Conservation (phyloP, 2,329 filamentous ascomycete species). For the Aspergillus pseudoglaucus region DNA sequence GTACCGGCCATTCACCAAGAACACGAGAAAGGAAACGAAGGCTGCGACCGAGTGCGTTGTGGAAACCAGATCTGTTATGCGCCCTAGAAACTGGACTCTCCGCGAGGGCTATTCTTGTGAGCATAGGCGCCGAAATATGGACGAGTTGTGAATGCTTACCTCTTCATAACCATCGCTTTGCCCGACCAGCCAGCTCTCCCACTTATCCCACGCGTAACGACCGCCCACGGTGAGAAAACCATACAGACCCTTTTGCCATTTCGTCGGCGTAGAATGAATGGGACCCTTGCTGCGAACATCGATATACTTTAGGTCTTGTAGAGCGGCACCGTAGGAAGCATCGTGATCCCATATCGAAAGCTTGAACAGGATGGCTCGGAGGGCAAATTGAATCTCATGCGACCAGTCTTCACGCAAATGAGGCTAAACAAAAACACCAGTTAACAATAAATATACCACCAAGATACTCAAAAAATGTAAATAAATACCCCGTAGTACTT, state of each 20-base stretch:
- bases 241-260: slow-evolving; percentile 75
- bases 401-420: slow-evolving; percentile 81
- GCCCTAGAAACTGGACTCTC: slow-evolving; percentile 54
- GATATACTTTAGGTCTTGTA: slow-evolving; percentile 86
- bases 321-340: slow-evolving; percentile 83
- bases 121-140: slow-evolving; percentile 1
- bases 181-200: slow-evolving; percentile 78
- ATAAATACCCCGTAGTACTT: slow-evolving; percentile 69
- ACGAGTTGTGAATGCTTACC: slow-evolving; percentile 15
- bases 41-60: slow-evolving; percentile 75
- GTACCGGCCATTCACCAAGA: slow-evolving; percentile 85
- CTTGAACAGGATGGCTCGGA: slow-evolving; percentile 83
- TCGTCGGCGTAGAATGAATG: slow-evolving; percentile 64
- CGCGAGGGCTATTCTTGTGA: slow-evolving; percentile 36
- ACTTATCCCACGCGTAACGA: slow-evolving; percentile 83
- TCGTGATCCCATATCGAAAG: slow-evolving; percentile 95
- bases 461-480: neutral
- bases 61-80: slow-evolving; percentile 61
- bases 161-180: slow-evolving; percentile 69
- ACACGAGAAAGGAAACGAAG: slow-evolving; percentile 80
- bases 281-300: slow-evolving; percentile 65
- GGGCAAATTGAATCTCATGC: slow-evolving; percentile 70
- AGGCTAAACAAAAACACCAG: slow-evolving; percentile 23
- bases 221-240: slow-evolving; percentile 81
- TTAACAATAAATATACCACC: slow-evolving; percentile 3